Percentiles rank a stretch among this genome's conserved stretches.
Conservation (phyloP, 1,284 basidiomycete species). For the Boletus sp. region DNA sequence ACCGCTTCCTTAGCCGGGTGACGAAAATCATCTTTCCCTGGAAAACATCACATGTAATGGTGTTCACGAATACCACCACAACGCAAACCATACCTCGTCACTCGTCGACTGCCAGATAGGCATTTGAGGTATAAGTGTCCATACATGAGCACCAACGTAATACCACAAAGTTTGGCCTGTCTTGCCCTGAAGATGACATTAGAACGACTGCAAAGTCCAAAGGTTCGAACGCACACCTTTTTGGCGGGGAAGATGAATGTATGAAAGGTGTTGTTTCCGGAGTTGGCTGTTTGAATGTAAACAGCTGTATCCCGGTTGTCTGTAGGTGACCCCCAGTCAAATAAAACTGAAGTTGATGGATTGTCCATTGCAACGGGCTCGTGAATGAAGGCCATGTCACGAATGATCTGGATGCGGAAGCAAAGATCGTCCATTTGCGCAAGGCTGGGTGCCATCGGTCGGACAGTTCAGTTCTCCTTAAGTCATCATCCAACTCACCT, state of each 20-base stretch:
- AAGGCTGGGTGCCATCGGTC: slow-evolving; percentile 29
- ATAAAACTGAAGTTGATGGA: slow-evolving; percentile 38
- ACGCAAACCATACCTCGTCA: slow-evolving; percentile 30
- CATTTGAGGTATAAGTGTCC: slow-evolving; percentile 30
- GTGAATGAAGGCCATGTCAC: slow-evolving; percentile 44
- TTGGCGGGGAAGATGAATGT: slow-evolving; percentile 45
- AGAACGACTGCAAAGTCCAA: background rate
- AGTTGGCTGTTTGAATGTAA: slow-evolving; percentile 33
- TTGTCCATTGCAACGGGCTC: slow-evolving; percentile 53
- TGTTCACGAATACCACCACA: too few relatives aligned
- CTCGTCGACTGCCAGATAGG: slow-evolving; percentile 38
- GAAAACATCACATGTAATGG: background rate
- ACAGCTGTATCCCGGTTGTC: slow-evolving; percentile 32
- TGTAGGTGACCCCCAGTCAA: slow-evolving; percentile 46
- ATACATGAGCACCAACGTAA: slow-evolving; percentile 44
- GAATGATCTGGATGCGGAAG: slow-evolving; percentile 36
- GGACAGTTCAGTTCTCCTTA: too few relatives aligned
- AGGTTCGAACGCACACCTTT: slow-evolving; percentile 32
- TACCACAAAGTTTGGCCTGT: slow-evolving; percentile 34
- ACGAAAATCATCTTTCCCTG: slow-evolving; percentile 36
- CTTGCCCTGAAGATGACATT: slow-evolving; percentile 29
- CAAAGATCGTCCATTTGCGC: slow-evolving; percentile 32
- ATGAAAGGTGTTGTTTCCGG: slow-evolving; percentile 34
- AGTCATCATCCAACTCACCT: too few relatives aligned
- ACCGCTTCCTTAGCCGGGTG: slow-evolving; percentile 35